Evolutionary conservation across 371 early-diverging fungal species (phyloP).

Genomic region (Saksenaea vasiformis): DNA sequence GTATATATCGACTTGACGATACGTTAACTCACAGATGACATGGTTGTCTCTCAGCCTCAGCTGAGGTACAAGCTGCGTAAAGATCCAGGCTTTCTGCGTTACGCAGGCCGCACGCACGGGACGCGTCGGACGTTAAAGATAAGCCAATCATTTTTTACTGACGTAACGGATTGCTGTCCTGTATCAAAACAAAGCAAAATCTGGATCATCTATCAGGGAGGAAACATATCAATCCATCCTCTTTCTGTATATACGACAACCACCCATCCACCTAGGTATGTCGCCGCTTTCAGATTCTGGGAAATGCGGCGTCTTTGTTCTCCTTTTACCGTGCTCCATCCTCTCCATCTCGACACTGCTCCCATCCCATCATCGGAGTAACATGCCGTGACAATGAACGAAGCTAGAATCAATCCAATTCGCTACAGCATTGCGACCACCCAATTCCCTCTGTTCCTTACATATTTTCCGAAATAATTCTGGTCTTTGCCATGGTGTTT

Average conservation of each 20-base stretch:
- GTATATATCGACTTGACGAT: too few relatives aligned
- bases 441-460: constrained; percentile 1
- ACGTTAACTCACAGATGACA: too few relatives aligned
- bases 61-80: too few relatives aligned
- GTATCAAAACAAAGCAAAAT: too few relatives aligned
- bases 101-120: too few relatives aligned
- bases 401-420: not conserved
- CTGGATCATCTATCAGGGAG: not conserved
- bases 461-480: constrained; percentile 15
- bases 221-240: constrained; percentile 2
- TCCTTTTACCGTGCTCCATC: constrained; percentile 1
- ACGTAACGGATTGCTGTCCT: too few relatives aligned
- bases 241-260: constrained; percentile 1
- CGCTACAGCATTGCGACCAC: not conserved
- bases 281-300: not conserved
- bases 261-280: constrained; percentile 1
- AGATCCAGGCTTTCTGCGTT: too few relatives aligned
- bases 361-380: not conserved
- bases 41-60: too few relatives aligned
- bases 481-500: constrained; percentile 6
- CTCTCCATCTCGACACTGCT: not conserved
- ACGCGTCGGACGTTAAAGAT: too few relatives aligned
- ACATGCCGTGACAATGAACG: not conserved
- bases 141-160: too few relatives aligned
- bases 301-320: not conserved